Base-by-base conservation (phyloP, 371 early-diverging fungal species). In the Zychaea mexicana region DNA sequence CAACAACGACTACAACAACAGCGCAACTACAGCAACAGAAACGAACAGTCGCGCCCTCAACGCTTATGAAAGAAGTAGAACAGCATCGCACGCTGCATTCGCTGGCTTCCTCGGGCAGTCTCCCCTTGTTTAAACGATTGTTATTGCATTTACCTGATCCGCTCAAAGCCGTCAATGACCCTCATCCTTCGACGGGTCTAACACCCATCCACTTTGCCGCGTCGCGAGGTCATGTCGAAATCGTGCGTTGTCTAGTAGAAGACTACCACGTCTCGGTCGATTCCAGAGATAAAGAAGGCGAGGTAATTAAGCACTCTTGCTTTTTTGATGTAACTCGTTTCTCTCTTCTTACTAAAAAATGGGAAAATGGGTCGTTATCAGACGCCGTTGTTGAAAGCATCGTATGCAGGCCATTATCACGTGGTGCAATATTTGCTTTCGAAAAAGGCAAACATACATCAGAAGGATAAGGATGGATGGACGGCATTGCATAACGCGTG, bases 381-480 rank as follows among this genome's bases (percentile, higher is more conserved):
- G 90, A 93, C 94, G 10, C 86, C 93, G 7, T 73, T 95, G 6
- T 68, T 90, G 22, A 94, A 93, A 72, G 93, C 93, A 4, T 87
- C 92, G 28, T 89, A 88, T 63, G 71, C 81, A 57, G 94, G 94
- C 0, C 88, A 88, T 68, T 71, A 74, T 31, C 73, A 76, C 17
- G 81, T 92, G 46, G 89, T 92, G 15, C 73, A 81, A 33, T 86
- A 85, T 59, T 72, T 95, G n/a, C 61, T 93, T 5, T 62, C 68
- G 2, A 80, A 78, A 57, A 80, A 81, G 21, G 92, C 94, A 5
- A 83, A 92, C 59, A 79, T 88, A 19, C 74, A 85, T 55, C 84
- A 85, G 32, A 71, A 80, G n/a, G 94, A 94, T 69, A 83, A 79
- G 60, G 93, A 94, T 62, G 94, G 94, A 0, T 95, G 94, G 94